Conservation (phyloP, 306 rosid species). For the Vachellia collinsii region DNA sequence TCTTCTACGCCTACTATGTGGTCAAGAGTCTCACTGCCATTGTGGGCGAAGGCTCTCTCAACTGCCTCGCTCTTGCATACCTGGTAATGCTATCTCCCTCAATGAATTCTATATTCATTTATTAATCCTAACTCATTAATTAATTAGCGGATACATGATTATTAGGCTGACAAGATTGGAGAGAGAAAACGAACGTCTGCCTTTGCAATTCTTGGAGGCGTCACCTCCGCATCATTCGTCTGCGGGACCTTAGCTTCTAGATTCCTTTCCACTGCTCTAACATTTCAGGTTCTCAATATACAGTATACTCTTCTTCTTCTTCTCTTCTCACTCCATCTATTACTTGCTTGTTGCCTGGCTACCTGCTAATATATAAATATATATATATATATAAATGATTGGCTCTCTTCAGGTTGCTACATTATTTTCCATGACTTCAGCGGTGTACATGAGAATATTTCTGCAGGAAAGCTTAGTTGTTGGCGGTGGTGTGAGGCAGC, state of each 20-base stretch:
- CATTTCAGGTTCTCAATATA: constrained; percentile 63
- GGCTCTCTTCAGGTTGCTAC: constrained; percentile 62
- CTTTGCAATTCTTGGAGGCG: constrained; percentile 77
- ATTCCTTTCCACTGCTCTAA: constrained; percentile 60
- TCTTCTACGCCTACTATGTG: constrained; percentile 66
- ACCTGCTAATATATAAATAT: not conserved
- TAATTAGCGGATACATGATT: not conserved
- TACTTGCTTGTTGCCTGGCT: no score
- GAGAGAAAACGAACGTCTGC: constrained; percentile 61
- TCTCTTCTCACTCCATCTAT: no score
- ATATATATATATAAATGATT: not conserved
- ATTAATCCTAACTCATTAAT: no score
- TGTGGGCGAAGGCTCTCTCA: constrained; percentile 60
- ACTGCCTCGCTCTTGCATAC: constrained; percentile 80
- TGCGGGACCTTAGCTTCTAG: constrained; percentile 80
- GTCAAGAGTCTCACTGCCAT: constrained; percentile 65
- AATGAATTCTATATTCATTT: no score
- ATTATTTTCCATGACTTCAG: constrained; percentile 56
- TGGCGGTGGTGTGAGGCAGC: constrained; percentile 47
- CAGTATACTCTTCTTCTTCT: not conserved
- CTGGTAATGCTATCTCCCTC: constrained; percentile 51
- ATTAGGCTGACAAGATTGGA: constrained; percentile 71
- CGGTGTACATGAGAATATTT: constrained; percentile 81
- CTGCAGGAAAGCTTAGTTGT: constrained; percentile 63
- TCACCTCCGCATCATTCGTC: constrained; percentile 65